Conservation (phyloP, 2,329 filamentous ascomycete species). For the Microsporum audouinii region DNA sequence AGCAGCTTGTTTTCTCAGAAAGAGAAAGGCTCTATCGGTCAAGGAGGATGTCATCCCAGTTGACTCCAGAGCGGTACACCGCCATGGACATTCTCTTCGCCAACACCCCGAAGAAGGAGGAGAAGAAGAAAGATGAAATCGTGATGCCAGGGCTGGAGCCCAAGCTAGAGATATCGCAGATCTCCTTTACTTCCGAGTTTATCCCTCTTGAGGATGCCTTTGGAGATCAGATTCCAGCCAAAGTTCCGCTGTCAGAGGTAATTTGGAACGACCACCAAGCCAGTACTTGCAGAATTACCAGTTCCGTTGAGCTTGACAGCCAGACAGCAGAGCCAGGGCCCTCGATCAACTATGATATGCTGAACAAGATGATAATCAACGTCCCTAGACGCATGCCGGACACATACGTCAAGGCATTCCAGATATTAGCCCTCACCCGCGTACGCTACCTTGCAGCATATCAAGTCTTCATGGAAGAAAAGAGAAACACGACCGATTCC, state of each 20-base stretch:
- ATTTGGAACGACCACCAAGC: background rate
- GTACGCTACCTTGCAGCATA: constrained; percentile 9
- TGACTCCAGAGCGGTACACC: background rate
- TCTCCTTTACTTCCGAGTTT: background rate
- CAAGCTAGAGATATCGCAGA: background rate
- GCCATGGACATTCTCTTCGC: background rate
- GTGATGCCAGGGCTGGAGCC: background rate
- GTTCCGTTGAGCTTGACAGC: background rate
- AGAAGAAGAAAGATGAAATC: background rate
- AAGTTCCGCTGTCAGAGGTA: background rate
- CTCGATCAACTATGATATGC: constrained; percentile 10
- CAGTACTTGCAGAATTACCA: no score
- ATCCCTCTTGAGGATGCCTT: constrained; percentile 1
- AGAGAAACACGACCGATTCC: background rate
- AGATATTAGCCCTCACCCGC: constrained; percentile 5
- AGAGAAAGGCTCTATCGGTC: no score
- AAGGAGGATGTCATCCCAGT: background rate
- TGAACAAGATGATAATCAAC: constrained; percentile 5
- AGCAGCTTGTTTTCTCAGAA: no score
- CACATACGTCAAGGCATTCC: background rate
- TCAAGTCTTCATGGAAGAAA: background rate
- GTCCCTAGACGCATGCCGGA: background rate
- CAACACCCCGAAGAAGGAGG: background rate
- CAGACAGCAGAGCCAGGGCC: constrained; percentile 10
- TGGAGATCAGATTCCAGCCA: background rate